Percentiles rank a stretch among this genome's conserved stretches.
phyloP scores from a whole-genome alignment of 371 early-diverging fungal genomes.

The Mucor circinelloides region DNA sequence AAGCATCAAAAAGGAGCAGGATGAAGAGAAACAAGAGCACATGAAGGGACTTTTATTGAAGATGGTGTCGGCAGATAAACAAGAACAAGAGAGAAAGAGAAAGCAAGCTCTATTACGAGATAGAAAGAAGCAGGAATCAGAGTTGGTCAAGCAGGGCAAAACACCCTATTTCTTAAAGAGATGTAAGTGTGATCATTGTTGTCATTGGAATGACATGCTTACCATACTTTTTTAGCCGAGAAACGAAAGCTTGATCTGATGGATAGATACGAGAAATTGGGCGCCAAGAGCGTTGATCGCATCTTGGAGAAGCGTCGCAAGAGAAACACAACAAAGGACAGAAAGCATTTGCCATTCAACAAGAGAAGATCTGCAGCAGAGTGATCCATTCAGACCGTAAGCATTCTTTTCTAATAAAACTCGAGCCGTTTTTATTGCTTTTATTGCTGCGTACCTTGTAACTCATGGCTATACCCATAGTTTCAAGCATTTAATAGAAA shows the following conservation, averaged over 20 bases:
- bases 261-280: slow-evolving; percentile 74
- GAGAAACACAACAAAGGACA: slow-evolving; percentile 83
- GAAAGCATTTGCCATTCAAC: slow-evolving; percentile 51
- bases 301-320: slow-evolving; percentile 87
- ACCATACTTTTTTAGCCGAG: slow-evolving; percentile 55
- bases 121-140: slow-evolving; percentile 80
- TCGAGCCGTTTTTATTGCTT: too few species aligned
- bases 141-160: slow-evolving; percentile 82
- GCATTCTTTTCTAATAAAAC: too few species aligned
- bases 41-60: slow-evolving; percentile 51
- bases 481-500: too few species aligned
- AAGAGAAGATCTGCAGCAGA: slow-evolving; percentile 34
- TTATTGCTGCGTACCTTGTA: too few species aligned
- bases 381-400: slow-evolving; percentile 2
- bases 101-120: slow-evolving; percentile 69
- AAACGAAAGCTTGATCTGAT: slow-evolving; percentile 79
- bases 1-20: slow-evolving; percentile 64
- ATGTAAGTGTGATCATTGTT: slow-evolving; percentile 48
- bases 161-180: slow-evolving; percentile 89
- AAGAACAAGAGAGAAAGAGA: slow-evolving; percentile 58
- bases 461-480: too few species aligned
- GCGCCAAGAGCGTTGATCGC: slow-evolving; percentile 73
- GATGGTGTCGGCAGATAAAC: slow-evolving; percentile 56
- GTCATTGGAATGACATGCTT: background rate
- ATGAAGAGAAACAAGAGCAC: slow-evolving; percentile 54